A percentile compares a stretch with the other conserved stretches of the same genome.
Conservation (phyloP, 2,329 filamentous ascomycete species). For the Elsinoe perseae region DNA sequence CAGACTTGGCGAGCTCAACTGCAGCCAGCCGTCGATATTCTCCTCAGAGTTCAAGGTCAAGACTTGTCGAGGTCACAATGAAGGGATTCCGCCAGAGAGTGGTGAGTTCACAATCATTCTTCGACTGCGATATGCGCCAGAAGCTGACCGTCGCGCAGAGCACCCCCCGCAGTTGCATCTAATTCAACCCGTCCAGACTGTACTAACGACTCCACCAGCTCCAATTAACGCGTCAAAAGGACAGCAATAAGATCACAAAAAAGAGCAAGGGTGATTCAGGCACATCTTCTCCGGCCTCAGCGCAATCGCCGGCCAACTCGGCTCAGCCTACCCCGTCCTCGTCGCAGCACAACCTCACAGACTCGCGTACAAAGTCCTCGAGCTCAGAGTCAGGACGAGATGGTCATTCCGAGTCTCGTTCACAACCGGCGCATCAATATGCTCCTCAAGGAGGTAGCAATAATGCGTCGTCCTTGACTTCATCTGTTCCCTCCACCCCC, state of each 20-base stretch:
- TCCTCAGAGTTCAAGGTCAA: background rate
- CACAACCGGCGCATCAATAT: constrained; percentile 14
- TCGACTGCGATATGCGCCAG: constrained; percentile 14
- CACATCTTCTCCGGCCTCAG: constrained; percentile 62
- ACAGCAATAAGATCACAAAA: constrained; percentile 64
- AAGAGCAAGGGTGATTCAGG: constrained; percentile 53
- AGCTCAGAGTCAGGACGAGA: constrained; percentile 26
- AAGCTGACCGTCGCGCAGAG: constrained; percentile 15
- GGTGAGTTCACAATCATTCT: constrained; percentile 52
- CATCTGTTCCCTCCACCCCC: constrained; percentile 19
- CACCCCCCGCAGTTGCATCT: constrained; percentile 20
- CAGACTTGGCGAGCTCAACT: constrained; percentile 2
- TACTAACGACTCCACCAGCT: constrained; percentile 18
- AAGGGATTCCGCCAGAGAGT: constrained; percentile 97
- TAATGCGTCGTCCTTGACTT: background rate
- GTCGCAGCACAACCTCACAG: constrained; percentile 78
- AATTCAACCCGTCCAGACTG: constrained; percentile 21
- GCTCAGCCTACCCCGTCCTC: constrained; percentile 72
- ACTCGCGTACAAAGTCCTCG: constrained; percentile 77
- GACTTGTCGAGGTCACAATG: constrained; percentile 48
- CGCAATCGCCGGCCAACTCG: constrained; percentile 52
- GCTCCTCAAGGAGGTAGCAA: constrained; percentile 5
- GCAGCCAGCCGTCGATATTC: constrained; percentile 7
- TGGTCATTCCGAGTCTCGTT: constrained; percentile 41
- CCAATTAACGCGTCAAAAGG: constrained; percentile 46